These are phyloP conservation scores for Neoconidiobolus thromboides DNA, from an alignment of 371 early-diverging fungal species.

Conservation along the genomic window DNA sequence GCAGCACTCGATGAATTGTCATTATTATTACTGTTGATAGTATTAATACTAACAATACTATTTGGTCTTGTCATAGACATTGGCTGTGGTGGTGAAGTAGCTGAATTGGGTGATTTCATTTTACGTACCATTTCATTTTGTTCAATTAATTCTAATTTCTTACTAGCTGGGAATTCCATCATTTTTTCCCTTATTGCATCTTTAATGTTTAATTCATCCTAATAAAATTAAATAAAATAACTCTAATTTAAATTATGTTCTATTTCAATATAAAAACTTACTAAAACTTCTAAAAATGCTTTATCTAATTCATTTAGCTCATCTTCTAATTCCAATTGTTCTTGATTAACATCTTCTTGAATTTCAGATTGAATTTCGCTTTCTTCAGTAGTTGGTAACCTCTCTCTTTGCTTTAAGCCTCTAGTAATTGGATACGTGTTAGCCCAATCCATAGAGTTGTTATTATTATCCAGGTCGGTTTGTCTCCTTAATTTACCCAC, in stretches of 20 bases:
- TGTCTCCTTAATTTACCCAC: neutral
- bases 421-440: neutral
- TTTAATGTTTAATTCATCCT: slow-evolving; percentile 39
- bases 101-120: neutral
- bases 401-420: neutral
- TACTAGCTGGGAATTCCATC: slow-evolving; percentile 23
- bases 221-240: neutral
- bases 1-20: slow-evolving; percentile 4
- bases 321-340: neutral
- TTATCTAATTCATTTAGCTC: slow-evolving; percentile 10
- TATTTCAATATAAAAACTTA: slow-evolving; percentile 4
- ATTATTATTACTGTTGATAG: neutral
- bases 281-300: slow-evolving; percentile 12
- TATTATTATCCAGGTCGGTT: neutral
- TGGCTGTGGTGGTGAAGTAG: neutral
- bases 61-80: slow-evolving; percentile 12
- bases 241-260: neutral
- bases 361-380: neutral
- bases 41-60: neutral
- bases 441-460: neutral
- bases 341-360: neutral
- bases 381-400: neutral
- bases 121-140: slow-evolving; percentile 27
- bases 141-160: slow-evolving; percentile 24
- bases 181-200: slow-evolving; percentile 23